Base-by-base conservation (phyloP, 2,329 filamentous ascomycete genomes). In the Pseudogymnoascus sp. region DNA sequence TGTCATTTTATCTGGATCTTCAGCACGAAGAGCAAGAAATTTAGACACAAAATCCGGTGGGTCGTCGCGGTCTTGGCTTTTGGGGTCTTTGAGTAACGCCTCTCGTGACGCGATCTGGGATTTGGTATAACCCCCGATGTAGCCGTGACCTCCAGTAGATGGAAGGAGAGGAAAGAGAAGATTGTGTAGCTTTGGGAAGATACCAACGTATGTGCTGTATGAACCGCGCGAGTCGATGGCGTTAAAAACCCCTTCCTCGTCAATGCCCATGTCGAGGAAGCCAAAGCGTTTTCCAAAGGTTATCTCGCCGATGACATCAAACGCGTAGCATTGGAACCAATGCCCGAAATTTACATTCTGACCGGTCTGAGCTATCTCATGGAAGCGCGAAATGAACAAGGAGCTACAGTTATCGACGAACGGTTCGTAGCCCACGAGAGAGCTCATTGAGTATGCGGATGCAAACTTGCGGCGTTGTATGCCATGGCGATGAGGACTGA, bases 371-470 rank as follows among this genome's bases (percentile, higher is more conserved):
- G 65, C 2, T 69, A 72, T 3, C 65, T 60, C 26, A 7, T 67
- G 64, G 0, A 77, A 66, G 2, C 68, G 65, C 11, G 68, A 64
- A 1, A 69, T 63, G 21, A 83, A 75, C 0, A 82, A 64, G 11
- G 76, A 73, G 1, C 75, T 73, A 64, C 79, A 82, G 5, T 78
- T 72, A 65, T 83, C 76, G 6, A 82, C 79, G 62, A 78, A 81
- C 0, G 72, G 68, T 67, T 83, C 81, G 62, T 82, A 83, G 42
- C 74, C 72, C 1, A 82, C 71, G 2, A 83, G 67, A 4, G 77
- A 77, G 29, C 74, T 78, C 77, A 83, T 79, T 7, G 76, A 77
- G 65, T 81, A 83, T 1, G 78, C 69, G 2, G 72, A 70, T 10
- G 79, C 75, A 63, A 80, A 79, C 23, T 75, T 73, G 23, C 77